Conservation (phyloP, 768 basidiomycete species). For the Tulasnella sp. region DNA sequence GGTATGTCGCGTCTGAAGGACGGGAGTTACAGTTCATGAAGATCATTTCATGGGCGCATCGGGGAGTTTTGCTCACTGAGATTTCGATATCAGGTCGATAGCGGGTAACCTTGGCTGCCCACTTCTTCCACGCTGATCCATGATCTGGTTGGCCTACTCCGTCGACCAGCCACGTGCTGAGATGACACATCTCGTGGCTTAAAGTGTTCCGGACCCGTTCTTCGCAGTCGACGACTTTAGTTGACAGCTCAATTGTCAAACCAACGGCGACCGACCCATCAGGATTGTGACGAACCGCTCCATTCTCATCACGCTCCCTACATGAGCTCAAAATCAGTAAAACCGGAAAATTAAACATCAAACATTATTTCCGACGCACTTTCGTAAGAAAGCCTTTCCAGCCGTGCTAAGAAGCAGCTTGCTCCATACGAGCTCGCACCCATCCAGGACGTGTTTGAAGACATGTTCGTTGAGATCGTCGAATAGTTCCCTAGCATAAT, state of each 20-base stretch:
- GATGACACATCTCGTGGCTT: slow-evolving; percentile 39
- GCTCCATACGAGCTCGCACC: slow-evolving; percentile 21
- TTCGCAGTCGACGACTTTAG: slow-evolving; percentile 35
- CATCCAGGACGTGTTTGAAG: slow-evolving; percentile 14
- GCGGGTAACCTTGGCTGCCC: slow-evolving; percentile 31
- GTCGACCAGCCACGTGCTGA: slow-evolving; percentile 36
- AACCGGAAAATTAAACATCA: not conserved
- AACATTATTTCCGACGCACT: not conserved
- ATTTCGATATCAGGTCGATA: slow-evolving; percentile 31
- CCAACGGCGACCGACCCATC: not conserved
- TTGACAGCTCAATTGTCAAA: slow-evolving; percentile 31
- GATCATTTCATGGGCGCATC: not conserved
- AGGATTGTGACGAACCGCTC: not conserved
- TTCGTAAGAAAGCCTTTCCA: slow-evolving; percentile 18
- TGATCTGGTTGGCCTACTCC: slow-evolving; percentile 35
- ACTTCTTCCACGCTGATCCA: slow-evolving; percentile 35
- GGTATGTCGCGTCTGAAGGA: slow-evolving; percentile 32
- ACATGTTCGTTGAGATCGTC: slow-evolving; percentile 15
- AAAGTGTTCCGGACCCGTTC: slow-evolving; percentile 36
- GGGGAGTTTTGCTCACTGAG: slow-evolving; percentile 27
- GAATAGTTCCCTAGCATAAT: slow-evolving; percentile 17
- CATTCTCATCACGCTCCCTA: slow-evolving; percentile 5
- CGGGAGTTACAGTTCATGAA: not conserved
- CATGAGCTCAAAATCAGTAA: not conserved
- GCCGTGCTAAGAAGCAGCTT: slow-evolving; percentile 19